Base-by-base conservation (phyloP, 2,329 filamentous ascomycete genomes). In the Biscogniauxia sp. region DNA sequence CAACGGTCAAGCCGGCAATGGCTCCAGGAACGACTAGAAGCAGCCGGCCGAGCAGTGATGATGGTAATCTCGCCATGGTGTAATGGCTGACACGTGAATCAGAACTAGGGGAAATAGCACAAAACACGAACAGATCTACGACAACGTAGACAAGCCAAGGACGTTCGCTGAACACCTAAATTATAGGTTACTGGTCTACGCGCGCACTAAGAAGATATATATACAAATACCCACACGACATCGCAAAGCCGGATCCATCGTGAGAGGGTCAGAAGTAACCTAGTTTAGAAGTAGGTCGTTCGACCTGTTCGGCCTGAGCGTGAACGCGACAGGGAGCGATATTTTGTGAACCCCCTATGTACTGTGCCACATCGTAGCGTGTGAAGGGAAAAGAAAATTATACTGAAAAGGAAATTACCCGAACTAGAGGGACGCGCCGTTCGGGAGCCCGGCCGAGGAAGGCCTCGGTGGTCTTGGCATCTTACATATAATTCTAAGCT, bases 1-100 rank as follows among this genome's bases (percentile, higher is more conserved):
- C 66, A 3, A 71, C 68, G 1, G 60, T 65, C n/a, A 71, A 52
- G n/a, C 60, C 63, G 4, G 66, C 68, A 20, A 69, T 25, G 37
- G 57, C 67, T 13, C 66, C 68, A 1, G 64, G 64, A 2, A 61
- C 67, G 4, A 58, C 64, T 23, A 70, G 54, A 19, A 71, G 26
- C 32, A 68, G 53, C 55, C 53, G 64, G 28, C 45, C 60, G 37
- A 71, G 52, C 26, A 58, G 57, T 50, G 56, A 54, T 51, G 25
- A 59, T 55, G 57, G 45, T 20, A 65, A 54, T 8, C 50, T 66
- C 53, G 63, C 59, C 68, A 70, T 71, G 51, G 61, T 63, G 57
- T 15, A 17, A 17, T 15, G 37, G 37, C 15, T 3, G 13, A 17
- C 37, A 41, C 15, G 37, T 41, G 37, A 41, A 41, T 17, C 9